These are phyloP conservation scores for Nyssa sinensis DNA, from an alignment of 148 eudicot species.

Conservation along the genomic window DNA sequence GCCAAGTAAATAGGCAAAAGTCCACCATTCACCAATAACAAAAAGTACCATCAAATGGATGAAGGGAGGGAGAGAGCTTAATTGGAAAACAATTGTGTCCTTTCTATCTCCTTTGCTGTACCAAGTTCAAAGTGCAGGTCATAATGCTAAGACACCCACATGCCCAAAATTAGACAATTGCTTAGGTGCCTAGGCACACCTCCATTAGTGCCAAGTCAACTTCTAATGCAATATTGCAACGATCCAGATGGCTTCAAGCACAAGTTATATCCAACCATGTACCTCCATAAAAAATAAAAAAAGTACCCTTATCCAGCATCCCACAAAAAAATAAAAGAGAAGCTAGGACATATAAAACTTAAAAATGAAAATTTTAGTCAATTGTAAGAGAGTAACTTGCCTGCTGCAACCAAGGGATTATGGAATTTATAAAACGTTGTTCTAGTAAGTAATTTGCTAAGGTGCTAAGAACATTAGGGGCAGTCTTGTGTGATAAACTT, in stretches of 20 bases:
- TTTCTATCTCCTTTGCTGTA: not conserved
- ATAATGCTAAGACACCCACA: not conserved
- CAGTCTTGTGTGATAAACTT: constrained; percentile 59
- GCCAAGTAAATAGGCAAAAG: too few species aligned
- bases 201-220: not conserved
- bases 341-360: not conserved
- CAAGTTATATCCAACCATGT: not conserved
- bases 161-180: not conserved
- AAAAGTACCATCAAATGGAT: not conserved
- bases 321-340: not conserved
- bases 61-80: not conserved
- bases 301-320: not conserved
- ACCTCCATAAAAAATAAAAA: not conserved
- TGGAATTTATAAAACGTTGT: constrained; percentile 48
- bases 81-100: not conserved
- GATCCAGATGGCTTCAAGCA: not conserved
- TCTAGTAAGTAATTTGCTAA: constrained; percentile 52
- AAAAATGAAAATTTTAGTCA: not conserved
- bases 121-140: not conserved
- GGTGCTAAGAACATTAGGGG: constrained; percentile 47
- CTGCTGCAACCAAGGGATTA: constrained; percentile 89
- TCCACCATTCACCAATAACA: too few species aligned
- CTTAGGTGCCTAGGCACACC: not conserved
- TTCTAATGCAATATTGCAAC: not conserved
- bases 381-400: constrained; percentile 34